Conservation (phyloP, 1,284 basidiomycete species). For the Exobasidium cylindrosporum region DNA sequence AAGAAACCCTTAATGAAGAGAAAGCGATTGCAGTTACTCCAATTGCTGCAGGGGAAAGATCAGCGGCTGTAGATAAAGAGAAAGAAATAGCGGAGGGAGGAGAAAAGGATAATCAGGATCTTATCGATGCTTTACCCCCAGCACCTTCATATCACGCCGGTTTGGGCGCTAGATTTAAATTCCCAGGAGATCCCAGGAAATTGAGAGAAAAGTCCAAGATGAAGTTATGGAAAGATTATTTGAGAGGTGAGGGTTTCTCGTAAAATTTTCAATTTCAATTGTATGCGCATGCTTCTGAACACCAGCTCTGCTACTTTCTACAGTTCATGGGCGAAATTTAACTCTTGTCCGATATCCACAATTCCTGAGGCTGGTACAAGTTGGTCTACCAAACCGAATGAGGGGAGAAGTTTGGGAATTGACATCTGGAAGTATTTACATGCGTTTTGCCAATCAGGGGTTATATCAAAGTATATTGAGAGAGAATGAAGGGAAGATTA, state of each 20-base stretch:
- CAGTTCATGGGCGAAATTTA: conserved; percentile 81
- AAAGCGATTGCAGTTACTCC: background rate
- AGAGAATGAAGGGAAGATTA: conserved; percentile 75
- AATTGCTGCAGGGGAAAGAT: background rate
- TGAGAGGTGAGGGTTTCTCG: conserved; percentile 24
- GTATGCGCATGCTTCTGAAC: conserved; percentile 2
- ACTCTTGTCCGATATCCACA: conserved; percentile 93
- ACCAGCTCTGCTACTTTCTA: background rate
- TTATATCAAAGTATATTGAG: conserved; percentile 76
- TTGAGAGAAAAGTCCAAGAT: conserved; percentile 89
- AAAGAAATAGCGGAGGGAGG: background rate
- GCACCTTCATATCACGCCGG: conserved; percentile 37
- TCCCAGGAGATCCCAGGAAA: conserved; percentile 51
- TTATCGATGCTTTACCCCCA: conserved; percentile 12
- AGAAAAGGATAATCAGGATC: background rate
- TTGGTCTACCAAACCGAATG: conserved; percentile 89
- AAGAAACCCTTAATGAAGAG: conserved; percentile 12
- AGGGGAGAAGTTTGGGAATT: conserved; percentile 99
- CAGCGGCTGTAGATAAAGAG: conserved; percentile 7
- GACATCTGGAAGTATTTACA: conserved; percentile 82
- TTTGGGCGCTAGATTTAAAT: conserved; percentile 52
- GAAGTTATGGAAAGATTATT: conserved; percentile 90
- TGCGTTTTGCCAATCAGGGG: conserved; percentile 83
- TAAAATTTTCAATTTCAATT: background rate
- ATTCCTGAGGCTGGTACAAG: conserved; percentile 92